Conservation (phyloP, 1,284 basidiomycete species). For the Rugosomyces carneus region DNA sequence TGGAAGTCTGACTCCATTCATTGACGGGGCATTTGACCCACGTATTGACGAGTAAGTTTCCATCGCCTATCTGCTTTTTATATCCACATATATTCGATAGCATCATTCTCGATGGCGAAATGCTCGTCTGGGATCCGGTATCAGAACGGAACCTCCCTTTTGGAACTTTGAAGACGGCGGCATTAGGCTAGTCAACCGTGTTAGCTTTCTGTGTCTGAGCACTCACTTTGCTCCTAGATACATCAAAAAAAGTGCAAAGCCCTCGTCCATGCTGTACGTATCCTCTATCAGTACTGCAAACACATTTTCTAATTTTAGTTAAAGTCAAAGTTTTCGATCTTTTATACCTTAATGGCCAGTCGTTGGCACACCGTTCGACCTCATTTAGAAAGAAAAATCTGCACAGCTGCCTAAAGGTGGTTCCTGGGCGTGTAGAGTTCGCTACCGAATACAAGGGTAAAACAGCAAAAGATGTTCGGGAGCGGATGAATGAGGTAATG, state of each 20-base stretch:
- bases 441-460: slow-evolving; percentile 65
- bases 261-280: slow-evolving; percentile 84
- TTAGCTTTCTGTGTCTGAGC: background rate
- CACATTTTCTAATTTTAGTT: slow-evolving; percentile 1
- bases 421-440: slow-evolving; percentile 77
- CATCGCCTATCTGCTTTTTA: background rate
- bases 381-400: slow-evolving; percentile 69
- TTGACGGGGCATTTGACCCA: slow-evolving; percentile 67
- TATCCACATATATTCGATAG: slow-evolving; percentile 34
- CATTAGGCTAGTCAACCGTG: slow-evolving; percentile 48
- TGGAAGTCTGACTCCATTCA: slow-evolving; percentile 83
- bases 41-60: slow-evolving; percentile 73
- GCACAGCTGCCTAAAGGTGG: slow-evolving; percentile 51
- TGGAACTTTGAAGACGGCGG: slow-evolving; percentile 87
- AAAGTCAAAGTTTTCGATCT: slow-evolving; percentile 97
- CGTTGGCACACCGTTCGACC: slow-evolving; percentile 57
- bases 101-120: slow-evolving; percentile 91
- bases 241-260: slow-evolving; percentile 59
- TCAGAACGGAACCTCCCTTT: slow-evolving; percentile 85
- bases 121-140: slow-evolving; percentile 94
- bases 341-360: slow-evolving; percentile 76
- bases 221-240: slow-evolving; percentile 40
- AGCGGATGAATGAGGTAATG: slow-evolving; percentile 77
- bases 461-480: slow-evolving; percentile 74
- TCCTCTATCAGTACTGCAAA: background rate